Base-by-base conservation (phyloP, 306 rosid genomes). In the Casuarina cunninghamiana region DNA sequence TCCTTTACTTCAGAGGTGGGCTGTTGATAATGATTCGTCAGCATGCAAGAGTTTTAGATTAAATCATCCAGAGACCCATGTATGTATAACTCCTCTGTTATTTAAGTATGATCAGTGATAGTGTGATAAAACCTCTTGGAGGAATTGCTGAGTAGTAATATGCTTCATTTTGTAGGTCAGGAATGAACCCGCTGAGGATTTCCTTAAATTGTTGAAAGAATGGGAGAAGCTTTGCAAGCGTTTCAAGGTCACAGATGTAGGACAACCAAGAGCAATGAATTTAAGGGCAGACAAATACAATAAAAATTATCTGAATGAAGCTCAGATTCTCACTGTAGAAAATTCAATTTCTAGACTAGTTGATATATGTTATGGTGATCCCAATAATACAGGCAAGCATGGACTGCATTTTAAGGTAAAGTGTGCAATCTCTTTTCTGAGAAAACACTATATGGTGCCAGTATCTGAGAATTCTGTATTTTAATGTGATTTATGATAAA, bases 291-390 rank as follows among this genome's bases (percentile, higher is more conserved):
- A 17, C n/a, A 76, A 84, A 46, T 37, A 26, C 68, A 69, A 42
- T 50, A 66, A 15, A 73, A 65, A 71, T 55, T 75, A 77, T 82
- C 53, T 76, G 35, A 77, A 75, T 78, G 55, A 72, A 17, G 82
- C 73, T 79, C 74, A 80, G 73, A 17, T 37, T 78, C 21, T 82
- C 43, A 43, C 50, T 21, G 79, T 54, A 32, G 97, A 89, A 81
- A 69, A 38, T 80, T 97, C 92, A 82, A 91, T 94, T 81, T 88
- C 95, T 44, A 90, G 65, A 73, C 12, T 94, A 44, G 75, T 92
- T 75, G 97, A 87, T 88, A 79, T 94, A 75, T 90, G 97, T 84
- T 92, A 84, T 38, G 91, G 98, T 77, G 97, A 94, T 80, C 98
- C 97, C 77, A 81, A 57, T 77, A 65, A 83, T 63, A 83, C 86